phyloP scores from a whole-genome alignment of 169 alveolate species.

The Cryptosporidium sp. region DNA sequence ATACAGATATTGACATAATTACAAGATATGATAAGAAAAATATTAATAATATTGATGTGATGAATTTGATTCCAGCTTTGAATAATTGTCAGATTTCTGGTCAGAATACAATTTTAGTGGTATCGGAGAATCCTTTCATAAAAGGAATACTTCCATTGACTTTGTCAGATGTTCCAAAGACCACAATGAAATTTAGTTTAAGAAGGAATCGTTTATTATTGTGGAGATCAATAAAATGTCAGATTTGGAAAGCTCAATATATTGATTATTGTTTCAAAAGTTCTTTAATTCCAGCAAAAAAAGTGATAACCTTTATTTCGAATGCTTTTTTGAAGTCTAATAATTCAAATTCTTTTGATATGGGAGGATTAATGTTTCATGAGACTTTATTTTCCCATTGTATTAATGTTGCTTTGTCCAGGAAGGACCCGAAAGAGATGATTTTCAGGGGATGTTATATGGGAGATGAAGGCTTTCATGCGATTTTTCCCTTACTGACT shows the following conservation, averaged over 20 bases:
- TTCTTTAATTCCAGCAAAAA: slow-evolving; percentile 29
- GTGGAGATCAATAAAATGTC: slow-evolving; percentile 72
- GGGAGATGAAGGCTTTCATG: slow-evolving; percentile 59
- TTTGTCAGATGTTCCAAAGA: slow-evolving; percentile 16
- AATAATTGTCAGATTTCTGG: slow-evolving; percentile 31
- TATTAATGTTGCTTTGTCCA: slow-evolving; percentile 49
- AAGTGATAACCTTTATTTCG: slow-evolving; percentile 27
- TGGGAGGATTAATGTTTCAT: slow-evolving; percentile 40
- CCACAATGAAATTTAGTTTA: slow-evolving; percentile 49
- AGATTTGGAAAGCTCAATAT: slow-evolving; percentile 58
- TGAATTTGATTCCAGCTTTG: slow-evolving; percentile 39
- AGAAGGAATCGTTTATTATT: slow-evolving; percentile 60
- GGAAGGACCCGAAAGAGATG: slow-evolving; percentile 69
- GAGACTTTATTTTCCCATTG: slow-evolving; percentile 45
- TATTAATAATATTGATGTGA: slow-evolving; percentile 16
- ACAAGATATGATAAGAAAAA: slow-evolving; percentile 25
- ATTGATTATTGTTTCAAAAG: slow-evolving; percentile 41
- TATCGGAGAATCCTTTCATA: slow-evolving; percentile 16
- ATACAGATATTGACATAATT: slow-evolving; percentile 23
- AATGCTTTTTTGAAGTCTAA: slow-evolving; percentile 44
- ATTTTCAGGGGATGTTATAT: slow-evolving; percentile 69
- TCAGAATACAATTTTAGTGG: slow-evolving; percentile 42
- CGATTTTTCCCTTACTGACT: slow-evolving; percentile 37
- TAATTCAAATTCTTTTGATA: slow-evolving; percentile 27
- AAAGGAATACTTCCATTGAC: slow-evolving; percentile 49